These are phyloP conservation scores for Borovskyia barvae DNA, from an alignment of 208 protist species.

Conservation along the genomic window DNA sequence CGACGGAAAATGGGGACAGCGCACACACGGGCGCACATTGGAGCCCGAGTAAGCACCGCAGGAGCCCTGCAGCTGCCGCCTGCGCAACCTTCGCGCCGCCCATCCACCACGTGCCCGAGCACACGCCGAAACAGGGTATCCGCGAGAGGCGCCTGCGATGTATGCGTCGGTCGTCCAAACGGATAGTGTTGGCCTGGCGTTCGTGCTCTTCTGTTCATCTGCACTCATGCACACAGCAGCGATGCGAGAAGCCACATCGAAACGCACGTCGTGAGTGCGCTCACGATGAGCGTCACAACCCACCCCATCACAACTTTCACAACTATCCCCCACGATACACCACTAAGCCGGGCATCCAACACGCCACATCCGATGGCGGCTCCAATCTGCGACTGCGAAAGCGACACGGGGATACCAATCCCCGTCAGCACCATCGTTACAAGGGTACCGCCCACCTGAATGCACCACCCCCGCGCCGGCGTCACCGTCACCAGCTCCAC, in stretches of 20 bases:
- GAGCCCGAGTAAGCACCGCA: too few species aligned
- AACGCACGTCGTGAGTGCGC: conserved; percentile 54
- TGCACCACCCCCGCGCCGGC: conserved; percentile 80
- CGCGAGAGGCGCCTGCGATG: too few species aligned
- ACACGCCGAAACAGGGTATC: too few species aligned
- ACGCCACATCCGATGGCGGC: conserved; percentile 80
- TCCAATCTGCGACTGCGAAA: conserved; percentile 78
- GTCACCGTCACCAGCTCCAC: conserved; percentile 85
- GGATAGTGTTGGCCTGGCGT: too few species aligned
- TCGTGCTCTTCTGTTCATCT: too few species aligned
- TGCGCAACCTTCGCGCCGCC: too few species aligned
- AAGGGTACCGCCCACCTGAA: conserved; percentile 71
- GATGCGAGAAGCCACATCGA: conserved; percentile 41
- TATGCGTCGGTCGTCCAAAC: too few species aligned
- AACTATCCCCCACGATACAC: conserved; percentile 71
- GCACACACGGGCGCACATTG: too few species aligned
- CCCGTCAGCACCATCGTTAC: conserved; percentile 84
- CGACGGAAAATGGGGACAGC: too few species aligned
- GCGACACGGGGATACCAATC: conserved; percentile 79
- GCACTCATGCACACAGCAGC: conserved; percentile 37
- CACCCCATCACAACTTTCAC: conserved; percentile 72
- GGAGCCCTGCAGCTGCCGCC: too few species aligned
- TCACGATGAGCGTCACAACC: conserved; percentile 74
- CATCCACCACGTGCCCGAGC: too few species aligned
- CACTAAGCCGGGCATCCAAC: conserved; percentile 53